phyloP scores from a whole-genome alignment of 1,139 yeast species.

The Saccharomycopsis hybrid region DNA sequence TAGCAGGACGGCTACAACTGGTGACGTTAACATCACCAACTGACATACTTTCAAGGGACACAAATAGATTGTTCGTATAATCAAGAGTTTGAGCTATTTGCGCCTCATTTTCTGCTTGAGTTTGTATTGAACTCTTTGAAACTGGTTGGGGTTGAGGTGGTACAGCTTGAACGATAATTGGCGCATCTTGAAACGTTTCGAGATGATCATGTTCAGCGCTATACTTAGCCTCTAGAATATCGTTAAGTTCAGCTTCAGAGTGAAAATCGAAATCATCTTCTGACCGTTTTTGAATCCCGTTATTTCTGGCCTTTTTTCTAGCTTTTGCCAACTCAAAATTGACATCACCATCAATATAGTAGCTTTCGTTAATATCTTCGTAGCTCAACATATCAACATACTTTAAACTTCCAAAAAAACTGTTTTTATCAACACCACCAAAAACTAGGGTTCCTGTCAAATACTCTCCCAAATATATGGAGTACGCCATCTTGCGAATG shows the following conservation, averaged over 20 bases:
- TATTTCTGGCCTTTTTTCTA: slow-evolving; percentile 60
- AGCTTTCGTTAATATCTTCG: too few relatives aligned
- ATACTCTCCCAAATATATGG: neutral
- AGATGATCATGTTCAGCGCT: too few relatives aligned
- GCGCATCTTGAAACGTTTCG: too few relatives aligned
- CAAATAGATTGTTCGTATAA: neutral
- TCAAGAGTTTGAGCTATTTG: neutral
- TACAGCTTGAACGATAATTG: too few relatives aligned
- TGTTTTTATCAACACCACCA: slow-evolving; percentile 7
- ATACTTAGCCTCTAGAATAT: too few relatives aligned
- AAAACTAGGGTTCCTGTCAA: neutral
- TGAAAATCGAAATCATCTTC: neutral
- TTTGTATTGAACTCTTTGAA: too few relatives aligned
- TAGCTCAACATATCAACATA: neutral
- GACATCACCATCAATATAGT: slow-evolving; percentile 69
- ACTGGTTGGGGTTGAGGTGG: too few relatives aligned
- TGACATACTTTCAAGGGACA: neutral
- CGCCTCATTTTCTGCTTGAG: neutral
- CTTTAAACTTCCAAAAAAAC: neutral
- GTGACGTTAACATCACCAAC: neutral
- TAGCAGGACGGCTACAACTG: neutral
- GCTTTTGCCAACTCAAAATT: slow-evolving; percentile 59
- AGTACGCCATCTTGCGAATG: slow-evolving; percentile 6
- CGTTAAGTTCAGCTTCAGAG: too few relatives aligned
- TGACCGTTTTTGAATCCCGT: too few relatives aligned